Evolutionary conservation across 192 early-diverging fungal genomes (phyloP).

Genomic region (Chytriomyces sp.): DNA sequence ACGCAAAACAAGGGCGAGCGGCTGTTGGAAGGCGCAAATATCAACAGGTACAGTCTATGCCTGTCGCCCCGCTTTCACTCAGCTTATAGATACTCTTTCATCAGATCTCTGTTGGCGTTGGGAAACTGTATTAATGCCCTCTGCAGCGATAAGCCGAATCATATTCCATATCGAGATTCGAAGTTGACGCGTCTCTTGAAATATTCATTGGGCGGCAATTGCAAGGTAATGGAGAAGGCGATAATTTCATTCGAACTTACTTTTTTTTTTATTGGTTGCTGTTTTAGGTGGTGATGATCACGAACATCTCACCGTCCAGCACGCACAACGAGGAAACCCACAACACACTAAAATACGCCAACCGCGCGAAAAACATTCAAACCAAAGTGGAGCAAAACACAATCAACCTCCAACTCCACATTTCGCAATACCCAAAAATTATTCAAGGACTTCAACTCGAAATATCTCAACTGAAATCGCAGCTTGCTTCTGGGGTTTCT

Average conservation of each 20-base stretch:
- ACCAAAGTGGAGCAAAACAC: constrained; percentile 60
- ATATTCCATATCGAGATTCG: constrained; percentile 75
- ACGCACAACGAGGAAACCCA: constrained; percentile 74
- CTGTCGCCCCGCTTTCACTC: neutral
- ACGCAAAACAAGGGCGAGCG: constrained; percentile 65
- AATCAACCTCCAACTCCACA: constrained; percentile 40
- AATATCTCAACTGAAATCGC: constrained; percentile 33
- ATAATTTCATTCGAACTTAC: neutral
- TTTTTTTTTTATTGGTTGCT: neutral
- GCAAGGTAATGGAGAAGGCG: constrained; percentile 43
- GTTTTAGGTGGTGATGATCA: constrained; percentile 73
- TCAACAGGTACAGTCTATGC: constrained; percentile 57
- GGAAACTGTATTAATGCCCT: constrained; percentile 84
- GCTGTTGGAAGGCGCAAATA: constrained; percentile 75
- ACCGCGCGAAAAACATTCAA: constrained; percentile 72
- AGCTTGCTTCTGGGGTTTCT: constrained; percentile 9
- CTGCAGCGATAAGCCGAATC: constrained; percentile 52
- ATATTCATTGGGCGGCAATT: constrained; percentile 75
- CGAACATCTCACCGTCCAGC: constrained; percentile 70
- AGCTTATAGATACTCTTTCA: neutral
- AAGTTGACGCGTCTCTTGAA: constrained; percentile 77
- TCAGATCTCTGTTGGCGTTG: constrained; percentile 67
- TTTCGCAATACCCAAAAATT: constrained; percentile 46
- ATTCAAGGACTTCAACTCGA: constrained; percentile 44
- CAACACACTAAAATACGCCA: constrained; percentile 79